Base-by-base conservation (phyloP, 108 stramenopile species). In the Pseudonitzschia delicatissima region DNA sequence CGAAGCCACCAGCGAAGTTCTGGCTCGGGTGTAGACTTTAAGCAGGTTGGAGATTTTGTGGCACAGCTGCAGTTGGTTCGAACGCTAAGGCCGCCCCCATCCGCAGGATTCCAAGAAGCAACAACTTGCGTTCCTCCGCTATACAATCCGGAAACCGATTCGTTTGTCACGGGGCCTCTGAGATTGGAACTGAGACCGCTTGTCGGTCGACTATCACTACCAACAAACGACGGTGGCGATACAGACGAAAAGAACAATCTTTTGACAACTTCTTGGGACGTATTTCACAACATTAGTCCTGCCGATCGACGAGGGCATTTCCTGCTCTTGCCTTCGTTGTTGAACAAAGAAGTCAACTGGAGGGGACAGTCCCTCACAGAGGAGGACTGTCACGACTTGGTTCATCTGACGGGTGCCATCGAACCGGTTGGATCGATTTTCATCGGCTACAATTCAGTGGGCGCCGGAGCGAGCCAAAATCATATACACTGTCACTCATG, bases 401-500 rank as follows among this genome's bases (percentile, higher is more conserved):
- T 77, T 9, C 64, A 52, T 9, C 27, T 86, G 23, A 58, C 81
- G 27, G 69, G 64, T n/a, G 72, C 84, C 3, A 76, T 82, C 21
- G 26, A 57, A 26, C 79, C 84, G 1, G 39, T 34, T 12, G 83
- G 83, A 63, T 70, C 71, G 6, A 6, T 82, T 17, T 59, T 78
- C 28, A 2, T 85, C 25, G 67, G 78, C 31, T 82, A 76, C 62
- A 86, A 86, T 60, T 63, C 64, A 27, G 81, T 86, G n/a, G 77
- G 84, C 27, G 84, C 79, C 3, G 84, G 77, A 31, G 84, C 84
- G 20, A 66, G 57, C 25, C 84, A 86, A 66, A 86, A 86, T 74
- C 84, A 86, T 48, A 77, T 82, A 57, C 84, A 86, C 63, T 69
- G 68, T 49, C 84, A 86, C 57, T 68, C 63, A 4, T 83, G 85